phyloP scores from a whole-genome alignment of 1,284 basidiomycete genomes.

The Vanrija pseudolonga region DNA sequence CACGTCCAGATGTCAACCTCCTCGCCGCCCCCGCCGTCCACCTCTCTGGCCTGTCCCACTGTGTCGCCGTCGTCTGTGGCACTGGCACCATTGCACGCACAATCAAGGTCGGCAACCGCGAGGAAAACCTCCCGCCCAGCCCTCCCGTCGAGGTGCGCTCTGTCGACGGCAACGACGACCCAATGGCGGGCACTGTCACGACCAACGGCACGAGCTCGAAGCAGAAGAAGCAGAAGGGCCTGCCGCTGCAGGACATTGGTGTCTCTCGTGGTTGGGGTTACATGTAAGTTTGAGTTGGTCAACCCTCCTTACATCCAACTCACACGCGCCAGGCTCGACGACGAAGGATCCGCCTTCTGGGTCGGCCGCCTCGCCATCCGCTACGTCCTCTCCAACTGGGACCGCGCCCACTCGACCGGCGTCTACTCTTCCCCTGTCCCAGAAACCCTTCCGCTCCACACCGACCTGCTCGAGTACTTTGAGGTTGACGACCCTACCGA shows the following conservation, averaged over 20 bases:
- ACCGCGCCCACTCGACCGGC: slow-evolving; percentile 26
- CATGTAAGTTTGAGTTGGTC: slow-evolving; percentile 24
- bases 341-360: slow-evolving; percentile 45
- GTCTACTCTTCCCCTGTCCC: slow-evolving; percentile 26
- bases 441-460: slow-evolving; percentile 25
- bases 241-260: slow-evolving; percentile 38
- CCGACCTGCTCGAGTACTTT: slow-evolving; percentile 38
- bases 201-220: neutral
- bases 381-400: slow-evolving; percentile 26
- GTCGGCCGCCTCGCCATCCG: slow-evolving; percentile 40
- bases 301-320: slow-evolving; percentile 4
- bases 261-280: slow-evolving; percentile 41
- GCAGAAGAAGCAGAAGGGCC: slow-evolving; percentile 3
- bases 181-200: neutral
- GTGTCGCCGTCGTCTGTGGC: slow-evolving; percentile 37
- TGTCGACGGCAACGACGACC: neutral
- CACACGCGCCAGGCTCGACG: slow-evolving; percentile 22
- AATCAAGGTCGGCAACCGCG: slow-evolving; percentile 19
- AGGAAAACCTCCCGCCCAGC: slow-evolving; percentile 7
- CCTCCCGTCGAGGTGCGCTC: slow-evolving; percentile 7
- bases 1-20: slow-evolving; percentile 37
- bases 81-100: slow-evolving; percentile 42
- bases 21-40: slow-evolving; percentile 40
- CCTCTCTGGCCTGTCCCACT: slow-evolving; percentile 27
- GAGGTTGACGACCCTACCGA: slow-evolving; percentile 31